Conservation (phyloP, 306 rosid genomes). For the Carpinus viminea region DNA sequence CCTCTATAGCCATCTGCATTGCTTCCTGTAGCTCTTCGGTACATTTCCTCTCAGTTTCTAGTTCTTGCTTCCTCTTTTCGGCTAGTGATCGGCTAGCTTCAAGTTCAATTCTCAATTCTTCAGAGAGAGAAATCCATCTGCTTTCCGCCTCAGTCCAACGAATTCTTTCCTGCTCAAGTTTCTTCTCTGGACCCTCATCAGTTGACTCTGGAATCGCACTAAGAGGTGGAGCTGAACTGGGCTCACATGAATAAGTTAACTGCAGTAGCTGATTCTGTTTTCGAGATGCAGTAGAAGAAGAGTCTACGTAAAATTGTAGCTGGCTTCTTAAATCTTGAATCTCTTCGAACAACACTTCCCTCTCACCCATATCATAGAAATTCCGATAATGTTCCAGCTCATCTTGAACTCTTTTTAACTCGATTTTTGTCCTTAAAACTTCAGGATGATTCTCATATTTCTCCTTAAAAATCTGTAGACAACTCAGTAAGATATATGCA, state of each 20-base stretch:
- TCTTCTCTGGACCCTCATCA: conserved; percentile 47
- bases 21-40: conserved; percentile 88
- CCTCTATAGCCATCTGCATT: conserved; percentile 81
- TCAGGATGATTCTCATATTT: conserved; percentile 93
- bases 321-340: conserved; percentile 90
- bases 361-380: conserved; percentile 83
- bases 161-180: conserved; percentile 75
- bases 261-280: conserved; percentile 62
- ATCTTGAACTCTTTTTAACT: conserved; percentile 71
- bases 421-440: conserved; percentile 71
- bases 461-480: conserved; percentile 76
- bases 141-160: conserved; percentile 91
- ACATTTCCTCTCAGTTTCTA: conserved; percentile 85
- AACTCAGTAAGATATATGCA: conserved; percentile 29
- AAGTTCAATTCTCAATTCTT: conserved; percentile 86
- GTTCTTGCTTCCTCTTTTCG: conserved; percentile 64
- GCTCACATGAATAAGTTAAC: conserved; percentile 58
- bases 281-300: conserved; percentile 54
- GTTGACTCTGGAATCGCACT: conserved; percentile 50
- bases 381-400: conserved; percentile 69
- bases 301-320: conserved; percentile 77
- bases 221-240: conserved; percentile 51
- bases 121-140: conserved; percentile 88
- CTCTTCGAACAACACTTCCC: conserved; percentile 95
- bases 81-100: conserved; percentile 68